phyloP scores from a whole-genome alignment of 352 stramenopile species.

The Aphanomyces invadans region DNA sequence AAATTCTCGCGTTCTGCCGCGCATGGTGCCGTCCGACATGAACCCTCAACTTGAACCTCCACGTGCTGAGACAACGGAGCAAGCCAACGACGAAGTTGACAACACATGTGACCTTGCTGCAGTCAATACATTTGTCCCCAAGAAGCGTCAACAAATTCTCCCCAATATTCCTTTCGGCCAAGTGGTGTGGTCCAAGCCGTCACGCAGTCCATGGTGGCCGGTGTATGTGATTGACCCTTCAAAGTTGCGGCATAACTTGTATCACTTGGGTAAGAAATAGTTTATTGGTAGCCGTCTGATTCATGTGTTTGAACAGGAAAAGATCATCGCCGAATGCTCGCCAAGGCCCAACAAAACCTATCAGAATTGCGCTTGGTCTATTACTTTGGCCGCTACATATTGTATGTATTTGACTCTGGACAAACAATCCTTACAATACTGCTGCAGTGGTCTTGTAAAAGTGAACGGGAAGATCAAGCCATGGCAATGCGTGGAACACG shows the following conservation, averaged over 20 bases:
- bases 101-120: background rate
- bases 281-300: background rate
- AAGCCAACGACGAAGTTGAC: background rate
- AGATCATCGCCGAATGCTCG: background rate
- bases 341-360: background rate
- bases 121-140: background rate
- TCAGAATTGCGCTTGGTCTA: background rate
- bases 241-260: background rate
- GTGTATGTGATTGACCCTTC: background rate
- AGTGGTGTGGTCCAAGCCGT: background rate
- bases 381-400: background rate
- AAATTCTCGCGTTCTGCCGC: background rate
- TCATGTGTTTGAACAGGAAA: background rate
- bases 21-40: background rate
- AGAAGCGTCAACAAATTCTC: background rate
- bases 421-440: background rate
- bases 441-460: slow-evolving; percentile 5
- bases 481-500: background rate
- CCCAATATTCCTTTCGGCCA: background rate
- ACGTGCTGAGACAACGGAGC: background rate
- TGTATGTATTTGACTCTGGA: background rate
- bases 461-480: slow-evolving; percentile 4
- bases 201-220: background rate
- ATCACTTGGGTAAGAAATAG: slow-evolving; percentile 2
- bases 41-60: background rate